Evolutionary conservation across 2,329 filamentous ascomycete genomes (phyloP), one percentile per base, ranked within the genome.

Genomic region (Aspergillus sp.): DNA sequence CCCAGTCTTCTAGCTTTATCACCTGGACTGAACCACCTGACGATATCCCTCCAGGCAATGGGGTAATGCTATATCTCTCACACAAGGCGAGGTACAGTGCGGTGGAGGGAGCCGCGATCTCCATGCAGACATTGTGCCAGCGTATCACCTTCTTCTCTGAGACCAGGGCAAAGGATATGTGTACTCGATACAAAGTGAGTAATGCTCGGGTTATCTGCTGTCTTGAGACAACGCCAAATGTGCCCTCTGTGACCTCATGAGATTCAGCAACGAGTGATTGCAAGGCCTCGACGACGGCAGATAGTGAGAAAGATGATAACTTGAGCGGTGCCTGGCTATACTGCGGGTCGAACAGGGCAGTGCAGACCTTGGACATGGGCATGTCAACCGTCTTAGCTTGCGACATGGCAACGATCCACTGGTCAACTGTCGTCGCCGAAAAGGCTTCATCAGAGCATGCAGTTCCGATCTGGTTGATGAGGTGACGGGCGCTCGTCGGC

Each of bases 41-140:
- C 5, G 41, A 23, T 21, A 27, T 41, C 23, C 55, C 41, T 4
- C 48, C 40, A 5, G 45, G 48, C 1, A 44, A 35, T 5, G 17
- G 31, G 5, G 21, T 53, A n/a, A 56, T 15, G 56, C 24, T 17
- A 24, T 57, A 59, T 4, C 19, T 39, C 9, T 33, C 41, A n/a
- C 62, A 63, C 2, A 65, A 11, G 15, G 43, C 52, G 23, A 50
- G 52, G 27, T 60, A 64, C 1, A 65, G 52, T 11, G 45, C 45
- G 2, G 57, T 56, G 3, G 63, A 63, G n/a, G 58, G 49, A 2
- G 45, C 55, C 1, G 50, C 53, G 1, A 60, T 31, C 27, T 66
- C 64, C 19, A 66, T 57, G 23, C 58, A 65, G 4, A 65, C 44
- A 12, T 52, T 60, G 33, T 66, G 61, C 64, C 63, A 65, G 8